phyloP scores from a whole-genome alignment of 2,329 filamentous ascomycete species.

The Paecilomyces fulvus region DNA sequence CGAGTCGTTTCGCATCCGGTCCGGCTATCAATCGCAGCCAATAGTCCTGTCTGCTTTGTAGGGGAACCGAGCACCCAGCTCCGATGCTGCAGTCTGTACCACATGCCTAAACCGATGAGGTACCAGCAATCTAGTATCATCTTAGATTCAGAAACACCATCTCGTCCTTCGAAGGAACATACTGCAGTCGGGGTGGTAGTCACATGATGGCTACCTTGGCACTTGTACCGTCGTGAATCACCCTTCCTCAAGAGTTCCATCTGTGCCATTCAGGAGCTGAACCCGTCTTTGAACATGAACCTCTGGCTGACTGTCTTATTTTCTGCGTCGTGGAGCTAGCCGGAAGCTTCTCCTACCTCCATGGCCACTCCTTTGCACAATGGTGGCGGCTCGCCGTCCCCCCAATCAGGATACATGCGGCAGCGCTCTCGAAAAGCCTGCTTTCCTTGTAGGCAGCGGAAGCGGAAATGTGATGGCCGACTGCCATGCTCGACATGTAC shows the following conservation, averaged over 20 bases:
- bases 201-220: neutral
- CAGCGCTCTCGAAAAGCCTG: slow-evolving; percentile 8
- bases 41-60: no score
- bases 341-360: neutral
- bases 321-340: neutral
- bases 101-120: neutral
- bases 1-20: neutral
- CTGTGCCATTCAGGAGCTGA: neutral
- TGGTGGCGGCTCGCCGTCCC: neutral
- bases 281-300: neutral
- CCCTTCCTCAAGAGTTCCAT: neutral
- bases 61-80: neutral
- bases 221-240: neutral
- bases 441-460: slow-evolving; percentile 8
- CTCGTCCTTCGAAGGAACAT: neutral
- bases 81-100: neutral
- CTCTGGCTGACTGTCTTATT: neutral
- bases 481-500: slow-evolving; percentile 8
- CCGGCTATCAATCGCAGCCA: neutral
- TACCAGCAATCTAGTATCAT: no score
- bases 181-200: neutral
- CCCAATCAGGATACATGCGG: slow-evolving; percentile 5
- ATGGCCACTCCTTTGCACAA: neutral
- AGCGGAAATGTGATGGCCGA: slow-evolving; percentile 9
- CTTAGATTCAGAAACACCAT: no score